Evolutionary conservation across 805 yeast species (phyloP).

Genomic region (Ogataea corticis): DNA sequence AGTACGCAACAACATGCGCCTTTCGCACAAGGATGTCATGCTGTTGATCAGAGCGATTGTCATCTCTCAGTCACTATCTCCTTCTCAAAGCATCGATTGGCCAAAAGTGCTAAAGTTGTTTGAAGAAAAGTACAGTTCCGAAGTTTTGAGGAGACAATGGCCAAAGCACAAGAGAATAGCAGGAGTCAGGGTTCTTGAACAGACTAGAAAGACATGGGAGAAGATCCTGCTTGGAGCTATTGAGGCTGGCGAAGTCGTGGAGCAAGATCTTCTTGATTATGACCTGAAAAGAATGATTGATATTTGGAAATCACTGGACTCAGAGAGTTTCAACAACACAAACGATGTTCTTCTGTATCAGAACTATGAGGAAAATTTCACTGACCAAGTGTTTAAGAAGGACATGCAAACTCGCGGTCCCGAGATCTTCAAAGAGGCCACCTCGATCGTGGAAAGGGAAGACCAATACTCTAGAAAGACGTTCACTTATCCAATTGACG

Average conservation of each 20-base stretch:
- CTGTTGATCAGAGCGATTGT: slow-evolving; percentile 63
- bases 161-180: slow-evolving; percentile 57
- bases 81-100: slow-evolving; percentile 64
- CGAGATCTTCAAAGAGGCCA: slow-evolving; percentile 48
- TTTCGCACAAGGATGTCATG: slow-evolving; percentile 46
- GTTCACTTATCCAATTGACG: slow-evolving; percentile 40
- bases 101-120: slow-evolving; percentile 53
- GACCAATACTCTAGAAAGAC: slow-evolving; percentile 46
- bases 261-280: slow-evolving; percentile 49
- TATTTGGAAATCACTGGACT: slow-evolving; percentile 60
- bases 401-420: slow-evolving; percentile 28
- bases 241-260: slow-evolving; percentile 50
- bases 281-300: slow-evolving; percentile 54
- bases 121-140: slow-evolving; percentile 40
- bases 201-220: slow-evolving; percentile 63
- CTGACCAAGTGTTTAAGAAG: slow-evolving; percentile 44
- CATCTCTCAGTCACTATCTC: slow-evolving; percentile 60
- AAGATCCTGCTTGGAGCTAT: slow-evolving; percentile 59
- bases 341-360: slow-evolving; percentile 32
- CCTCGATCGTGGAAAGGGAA: slow-evolving; percentile 74
- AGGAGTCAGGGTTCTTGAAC: slow-evolving; percentile 59
- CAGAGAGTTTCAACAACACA: slow-evolving; percentile 33
- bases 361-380: slow-evolving; percentile 47
- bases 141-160: slow-evolving; percentile 65
- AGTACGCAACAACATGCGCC: slow-evolving; percentile 24